Base-by-base conservation (phyloP, 306 rosid genomes). In the Cajanus cajan region DNA sequence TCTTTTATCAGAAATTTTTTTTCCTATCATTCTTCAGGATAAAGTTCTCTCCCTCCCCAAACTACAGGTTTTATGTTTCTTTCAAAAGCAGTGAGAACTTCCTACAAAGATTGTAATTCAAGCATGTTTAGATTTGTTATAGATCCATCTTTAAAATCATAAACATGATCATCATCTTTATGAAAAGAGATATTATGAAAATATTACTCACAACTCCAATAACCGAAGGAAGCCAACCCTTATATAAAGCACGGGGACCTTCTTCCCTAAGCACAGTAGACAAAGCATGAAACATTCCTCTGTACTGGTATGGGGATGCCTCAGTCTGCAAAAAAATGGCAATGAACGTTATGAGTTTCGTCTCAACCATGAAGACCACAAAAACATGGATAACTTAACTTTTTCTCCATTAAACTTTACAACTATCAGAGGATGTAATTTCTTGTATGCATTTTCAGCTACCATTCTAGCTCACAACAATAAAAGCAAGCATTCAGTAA, bases 171-270 rank as follows among this genome's bases (percentile, higher is more conserved):
- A 76, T 48, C 52, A 62, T 75, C 78, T 78, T 58, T 43, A 48
- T 25, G 54, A 57, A 31, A 79, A 70, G 41, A 75, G 18, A 39
- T 76, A 67, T 51, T 57, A 37, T 7, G 55, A 52, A 55, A 78
- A 74, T 39, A 22, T 62, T 84, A 89, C 99, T 91, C 80, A 96
- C 99, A 68, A 96, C 99, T 87, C 99, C 99, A 83, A 96, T 96
- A 11, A 93, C 99, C 52, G 99, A 96, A 80, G 99, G 98, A 83
- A 96, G 94, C 98, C 99, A 96, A 8, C 99, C 99, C 90, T 88
- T 96, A 79, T 96, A 96, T 80, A 96, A 82, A 71, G 99, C 98
- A 74, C 99, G 93, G 1, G 98, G 92, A 52, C 99, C 99, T 85
- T 96, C 99, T 87, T 93, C 96, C 78, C 91, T 85, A 21, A 96